These are phyloP conservation scores for Mycena metata DNA, from an alignment of 768 basidiomycete genomes.

Conservation along the genomic window DNA sequence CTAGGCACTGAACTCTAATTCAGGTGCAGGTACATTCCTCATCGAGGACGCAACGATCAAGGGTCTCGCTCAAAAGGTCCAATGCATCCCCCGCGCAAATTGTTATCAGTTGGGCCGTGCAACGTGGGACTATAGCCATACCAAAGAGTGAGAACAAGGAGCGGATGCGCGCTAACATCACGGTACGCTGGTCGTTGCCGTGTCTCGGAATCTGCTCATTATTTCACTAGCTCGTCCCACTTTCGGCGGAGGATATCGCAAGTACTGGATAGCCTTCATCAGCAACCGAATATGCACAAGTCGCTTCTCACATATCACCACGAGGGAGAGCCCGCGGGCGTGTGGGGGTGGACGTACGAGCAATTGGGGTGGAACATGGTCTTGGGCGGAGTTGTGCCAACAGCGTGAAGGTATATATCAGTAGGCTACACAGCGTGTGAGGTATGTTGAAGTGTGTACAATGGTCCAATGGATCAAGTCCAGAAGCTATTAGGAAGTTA, in stretches of 20 bases:
- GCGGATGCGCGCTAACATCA: slow-evolving; percentile 65
- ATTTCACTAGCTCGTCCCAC: slow-evolving; percentile 49
- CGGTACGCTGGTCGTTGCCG: slow-evolving; percentile 49
- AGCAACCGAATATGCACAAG: slow-evolving; percentile 55
- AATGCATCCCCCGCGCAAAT: slow-evolving; percentile 62
- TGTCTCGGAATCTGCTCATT: slow-evolving; percentile 39
- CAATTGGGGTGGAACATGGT: slow-evolving; percentile 58
- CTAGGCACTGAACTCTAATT: background rate
- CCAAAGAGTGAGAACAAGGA: slow-evolving; percentile 68
- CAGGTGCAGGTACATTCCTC: slow-evolving; percentile 44
- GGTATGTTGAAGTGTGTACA: slow-evolving; percentile 18
- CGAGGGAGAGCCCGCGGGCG: slow-evolving; percentile 32
- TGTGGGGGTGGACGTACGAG: slow-evolving; percentile 61
- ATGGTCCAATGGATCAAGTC: slow-evolving; percentile 26
- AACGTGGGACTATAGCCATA: slow-evolving; percentile 70
- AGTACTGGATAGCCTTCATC: slow-evolving; percentile 58
- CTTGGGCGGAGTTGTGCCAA: slow-evolving; percentile 46
- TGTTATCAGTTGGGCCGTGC: slow-evolving; percentile 73
- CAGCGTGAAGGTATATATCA: slow-evolving; percentile 13
- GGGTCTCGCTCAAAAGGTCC: slow-evolving; percentile 51
- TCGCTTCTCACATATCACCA: slow-evolving; percentile 38
- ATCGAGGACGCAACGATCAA: slow-evolving; percentile 51
- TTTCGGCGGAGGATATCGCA: slow-evolving; percentile 55
- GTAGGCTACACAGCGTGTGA: slow-evolving; percentile 25
- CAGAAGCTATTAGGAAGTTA: slow-evolving; percentile 20